Conservation (phyloP, 306 rosid genomes). For the Cucurbita pepo region DNA sequence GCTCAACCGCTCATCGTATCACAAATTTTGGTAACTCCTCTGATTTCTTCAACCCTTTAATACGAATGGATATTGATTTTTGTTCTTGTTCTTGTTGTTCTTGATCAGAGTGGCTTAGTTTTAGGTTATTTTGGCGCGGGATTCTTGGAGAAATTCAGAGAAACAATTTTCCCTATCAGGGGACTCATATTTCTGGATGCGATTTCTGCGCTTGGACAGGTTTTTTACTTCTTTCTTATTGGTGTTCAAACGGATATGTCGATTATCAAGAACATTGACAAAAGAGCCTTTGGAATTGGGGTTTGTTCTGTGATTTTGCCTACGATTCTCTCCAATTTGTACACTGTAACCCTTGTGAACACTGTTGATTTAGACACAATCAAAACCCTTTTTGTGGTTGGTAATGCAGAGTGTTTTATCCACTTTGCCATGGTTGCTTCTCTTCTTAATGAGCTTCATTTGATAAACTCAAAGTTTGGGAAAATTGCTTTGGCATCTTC, state of each 20-base stretch:
- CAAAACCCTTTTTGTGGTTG: neutral
- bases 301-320: constrained; percentile 1
- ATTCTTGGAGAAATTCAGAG: neutral
- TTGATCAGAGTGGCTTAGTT: constrained; percentile 18
- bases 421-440: constrained; percentile 13
- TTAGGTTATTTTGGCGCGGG: constrained; percentile 20
- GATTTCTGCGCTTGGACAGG: constrained; percentile 9
- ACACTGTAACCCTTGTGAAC: neutral
- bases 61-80: too few species aligned
- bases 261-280: constrained; percentile 5
- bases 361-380: neutral
- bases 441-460: constrained; percentile 13
- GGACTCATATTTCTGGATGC: constrained; percentile 18
- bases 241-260: constrained; percentile 17
- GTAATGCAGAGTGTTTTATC: constrained; percentile 1
- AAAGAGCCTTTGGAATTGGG: constrained; percentile 10
- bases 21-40: constrained; percentile 8
- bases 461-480: constrained; percentile 21
- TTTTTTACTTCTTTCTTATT: constrained; percentile 18
- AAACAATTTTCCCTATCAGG: constrained; percentile 9
- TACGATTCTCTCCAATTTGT: neutral
- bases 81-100: neutral
- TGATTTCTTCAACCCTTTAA: too few species aligned
- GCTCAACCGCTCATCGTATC: constrained; percentile 12
- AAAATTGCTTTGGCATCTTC: constrained; percentile 16